phyloP scores from a whole-genome alignment of 2,329 filamentous ascomycete species.

The Alternaria hordeiaustralica region DNA sequence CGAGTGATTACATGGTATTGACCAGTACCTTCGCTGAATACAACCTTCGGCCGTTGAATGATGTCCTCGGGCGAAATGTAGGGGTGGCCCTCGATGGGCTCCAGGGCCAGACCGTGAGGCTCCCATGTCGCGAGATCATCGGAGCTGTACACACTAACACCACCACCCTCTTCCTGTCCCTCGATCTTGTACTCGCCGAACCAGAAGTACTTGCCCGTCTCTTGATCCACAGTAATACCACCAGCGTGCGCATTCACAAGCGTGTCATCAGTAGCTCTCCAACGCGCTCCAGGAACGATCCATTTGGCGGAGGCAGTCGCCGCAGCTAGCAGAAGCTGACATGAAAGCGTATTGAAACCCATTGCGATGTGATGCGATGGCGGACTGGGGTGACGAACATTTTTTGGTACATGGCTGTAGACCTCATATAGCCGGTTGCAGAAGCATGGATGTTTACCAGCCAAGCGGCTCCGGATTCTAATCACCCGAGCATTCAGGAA shows the following conservation, averaged over 20 bases:
- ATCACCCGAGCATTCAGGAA: constrained; percentile 35
- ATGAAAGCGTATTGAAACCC: constrained; percentile 27
- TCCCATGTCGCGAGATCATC: constrained; percentile 67
- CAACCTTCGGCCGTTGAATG: constrained; percentile 68
- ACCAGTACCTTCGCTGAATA: constrained; percentile 61
- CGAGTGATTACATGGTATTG: constrained; percentile 61
- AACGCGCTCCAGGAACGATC: constrained; percentile 67
- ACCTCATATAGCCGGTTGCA: constrained; percentile 27
- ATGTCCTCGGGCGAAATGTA: constrained; percentile 63
- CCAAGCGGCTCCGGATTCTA: constrained; percentile 34
- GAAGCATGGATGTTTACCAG: constrained; percentile 17
- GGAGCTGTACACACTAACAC: constrained; percentile 65
- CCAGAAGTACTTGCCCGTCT: constrained; percentile 63
- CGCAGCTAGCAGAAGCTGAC: constrained; percentile 31
- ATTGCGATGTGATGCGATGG: constrained; percentile 9
- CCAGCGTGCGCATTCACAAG: constrained; percentile 69
- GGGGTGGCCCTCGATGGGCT: constrained; percentile 60
- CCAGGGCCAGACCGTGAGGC: constrained; percentile 63
- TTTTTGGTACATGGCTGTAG: constrained; percentile 8
- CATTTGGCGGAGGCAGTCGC: constrained; percentile 54
- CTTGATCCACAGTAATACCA: constrained; percentile 60
- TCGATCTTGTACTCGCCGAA: constrained; percentile 69
- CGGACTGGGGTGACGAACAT: background rate
- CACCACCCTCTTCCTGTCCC: constrained; percentile 65
- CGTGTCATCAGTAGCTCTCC: constrained; percentile 66